Evolutionary conservation across 2,329 filamentous ascomycete genomes (phyloP), one percentile per base, ranked within the genome.

Genomic region (Aspergillus caelatus): DNA sequence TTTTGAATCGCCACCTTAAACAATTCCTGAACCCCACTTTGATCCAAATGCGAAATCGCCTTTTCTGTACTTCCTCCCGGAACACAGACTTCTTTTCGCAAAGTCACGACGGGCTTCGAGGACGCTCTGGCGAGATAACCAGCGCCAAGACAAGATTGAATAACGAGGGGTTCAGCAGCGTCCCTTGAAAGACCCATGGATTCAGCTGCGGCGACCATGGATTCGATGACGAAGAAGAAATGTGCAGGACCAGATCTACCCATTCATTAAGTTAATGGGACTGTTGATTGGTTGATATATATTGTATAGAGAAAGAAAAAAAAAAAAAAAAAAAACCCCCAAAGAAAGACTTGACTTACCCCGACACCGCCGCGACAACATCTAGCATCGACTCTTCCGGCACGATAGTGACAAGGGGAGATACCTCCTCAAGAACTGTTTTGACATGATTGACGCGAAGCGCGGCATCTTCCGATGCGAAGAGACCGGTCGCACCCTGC

Each of bases 21-120:
- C 2, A 46, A 23, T 23, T 46, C 39, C 39, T 57, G 39, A 28
- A 34, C 55, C 21, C 16, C 34, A 21, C 26, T 39, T 26, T 57
- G 55, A 43, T 57, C 21, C 55, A 46, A 46, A 46, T 46, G 43
- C n/a, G 43, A 46, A 46, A 57, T 57, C 26, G 55, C 55, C 39
- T 57, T 57, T 43, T 57, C 55, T n/a, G 55, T 57, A 57, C 55
- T 57, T n/a, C 55, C 55, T 1, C 55, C 39, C 1, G 55, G 55
- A 41, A 57, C 55, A 57, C 55, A 57, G 55, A 57, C 55, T 30
- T 57, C 55, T 4, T 57, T 57, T 14, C n/a, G 39, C 55, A 57
- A 21, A n/a, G 32, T 26, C 16, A 23, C 34, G 36, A 57, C 36
- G 19, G 55, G 10, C 43, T 46, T 46, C 11, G 34, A 57, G 16